A percentile compares a stretch with the other conserved stretches of the same genome.
Evolutionary conservation across 2,329 filamentous ascomycete species (phyloP).

Genomic region (Rosellinia necatrix): DNA sequence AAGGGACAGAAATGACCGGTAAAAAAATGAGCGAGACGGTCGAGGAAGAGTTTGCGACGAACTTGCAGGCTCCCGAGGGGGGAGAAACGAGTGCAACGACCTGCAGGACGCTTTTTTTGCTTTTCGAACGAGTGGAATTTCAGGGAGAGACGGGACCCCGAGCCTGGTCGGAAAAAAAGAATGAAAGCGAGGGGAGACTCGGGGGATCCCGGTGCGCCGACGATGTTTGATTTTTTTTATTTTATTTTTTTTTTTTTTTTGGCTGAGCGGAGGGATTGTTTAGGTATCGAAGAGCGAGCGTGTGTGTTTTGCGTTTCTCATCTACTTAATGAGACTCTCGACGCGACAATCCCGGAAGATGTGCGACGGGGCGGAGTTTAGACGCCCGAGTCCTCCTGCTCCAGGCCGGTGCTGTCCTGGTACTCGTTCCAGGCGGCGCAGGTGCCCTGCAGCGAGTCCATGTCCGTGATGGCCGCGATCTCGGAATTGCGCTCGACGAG

Average conservation of each 20-base stretch:
- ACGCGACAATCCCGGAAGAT: not conserved
- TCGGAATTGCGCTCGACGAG: constrained; percentile 49
- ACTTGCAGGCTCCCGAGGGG: not conserved
- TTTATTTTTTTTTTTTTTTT: too few species aligned
- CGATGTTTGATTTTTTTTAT: too few species aligned
- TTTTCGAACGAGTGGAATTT: not conserved
- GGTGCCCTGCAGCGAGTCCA: constrained; percentile 23
- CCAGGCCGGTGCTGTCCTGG: constrained; percentile 26
- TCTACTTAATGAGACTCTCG: too few species aligned
- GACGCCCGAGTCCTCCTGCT: constrained; percentile 43
- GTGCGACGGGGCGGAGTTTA: constrained; percentile 23
- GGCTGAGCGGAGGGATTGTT: not conserved
- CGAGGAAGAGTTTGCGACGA: not conserved
- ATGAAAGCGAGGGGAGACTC: too few species aligned
- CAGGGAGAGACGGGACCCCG: too few species aligned
- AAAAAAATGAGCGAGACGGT: not conserved
- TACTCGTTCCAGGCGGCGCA: constrained; percentile 41
- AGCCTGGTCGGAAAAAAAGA: too few species aligned
- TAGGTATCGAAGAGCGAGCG: not conserved
- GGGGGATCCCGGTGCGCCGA: too few species aligned
- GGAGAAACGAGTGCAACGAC: not conserved
- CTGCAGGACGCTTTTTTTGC: not conserved
- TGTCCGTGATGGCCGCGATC: constrained; percentile 36
- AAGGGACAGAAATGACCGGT: not conserved
- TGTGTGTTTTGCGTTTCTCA: not conserved